Conservation (phyloP, 352 stramenopile species). For the Pythium utonaiense region DNA sequence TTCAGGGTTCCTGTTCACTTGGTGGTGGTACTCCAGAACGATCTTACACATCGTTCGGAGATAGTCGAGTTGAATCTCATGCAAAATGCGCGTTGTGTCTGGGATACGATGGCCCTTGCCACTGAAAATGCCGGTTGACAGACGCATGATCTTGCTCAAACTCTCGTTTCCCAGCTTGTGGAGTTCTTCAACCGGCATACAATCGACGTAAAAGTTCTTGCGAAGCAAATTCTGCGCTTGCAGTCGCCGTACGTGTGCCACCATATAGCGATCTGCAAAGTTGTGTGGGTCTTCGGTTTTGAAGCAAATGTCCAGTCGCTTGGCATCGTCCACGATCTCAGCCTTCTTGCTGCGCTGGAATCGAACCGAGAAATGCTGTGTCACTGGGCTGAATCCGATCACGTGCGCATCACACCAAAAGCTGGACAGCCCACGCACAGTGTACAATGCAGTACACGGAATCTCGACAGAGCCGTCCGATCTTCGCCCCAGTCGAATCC, state of each 20-base stretch:
- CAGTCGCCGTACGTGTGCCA: slow-evolving; percentile 48
- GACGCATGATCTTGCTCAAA: slow-evolving; percentile 67
- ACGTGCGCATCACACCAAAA: slow-evolving; percentile 68
- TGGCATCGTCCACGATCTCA: slow-evolving; percentile 45
- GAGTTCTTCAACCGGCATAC: slow-evolving; percentile 78
- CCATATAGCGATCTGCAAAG: slow-evolving; percentile 74
- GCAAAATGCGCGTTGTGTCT: slow-evolving; percentile 71
- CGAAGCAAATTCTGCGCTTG: slow-evolving; percentile 64
- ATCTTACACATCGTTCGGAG: slow-evolving; percentile 91
- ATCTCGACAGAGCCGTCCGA: slow-evolving; percentile 55
- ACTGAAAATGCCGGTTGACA: slow-evolving; percentile 66
- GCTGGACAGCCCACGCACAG: slow-evolving; percentile 47
- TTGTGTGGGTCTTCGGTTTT: slow-evolving; percentile 73
- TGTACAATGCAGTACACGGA: slow-evolving; percentile 68
- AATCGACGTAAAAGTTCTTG: slow-evolving; percentile 84
- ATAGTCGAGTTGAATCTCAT: slow-evolving; percentile 91
- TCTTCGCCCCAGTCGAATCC: slow-evolving; percentile 53
- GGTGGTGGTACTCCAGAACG: slow-evolving; percentile 81
- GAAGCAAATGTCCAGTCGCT: slow-evolving; percentile 72
- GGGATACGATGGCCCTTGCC: slow-evolving; percentile 61
- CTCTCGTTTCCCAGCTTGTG: slow-evolving; percentile 81
- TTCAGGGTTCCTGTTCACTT: slow-evolving; percentile 42
- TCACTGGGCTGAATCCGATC: slow-evolving; percentile 40
- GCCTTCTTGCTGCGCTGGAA: slow-evolving; percentile 66
- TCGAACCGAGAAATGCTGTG: slow-evolving; percentile 46